phyloP scores from a whole-genome alignment of 2,329 filamentous ascomycete species.

The Fusarium euwallaceae region DNA sequence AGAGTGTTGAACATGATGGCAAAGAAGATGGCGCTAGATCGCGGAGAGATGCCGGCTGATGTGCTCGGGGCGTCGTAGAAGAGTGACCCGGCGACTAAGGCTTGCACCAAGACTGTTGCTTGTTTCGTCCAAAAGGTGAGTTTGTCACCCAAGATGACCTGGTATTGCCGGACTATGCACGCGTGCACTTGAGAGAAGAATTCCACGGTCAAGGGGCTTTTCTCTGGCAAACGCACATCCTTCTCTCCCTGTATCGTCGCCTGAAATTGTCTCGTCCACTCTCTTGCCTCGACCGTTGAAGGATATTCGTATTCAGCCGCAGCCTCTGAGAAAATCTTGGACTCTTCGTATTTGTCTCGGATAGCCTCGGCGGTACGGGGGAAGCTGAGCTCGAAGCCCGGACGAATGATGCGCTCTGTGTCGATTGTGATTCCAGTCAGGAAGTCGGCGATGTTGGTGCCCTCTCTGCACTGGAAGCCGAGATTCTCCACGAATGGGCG shows the following conservation, averaged over 20 bases:
- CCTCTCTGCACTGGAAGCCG: neutral
- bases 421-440: neutral
- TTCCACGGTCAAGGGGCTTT: neutral
- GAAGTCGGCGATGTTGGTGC: neutral
- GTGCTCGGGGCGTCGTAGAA: neutral
- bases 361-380: neutral
- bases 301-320: neutral
- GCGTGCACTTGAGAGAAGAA: neutral
- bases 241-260: neutral
- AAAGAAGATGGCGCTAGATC: neutral
- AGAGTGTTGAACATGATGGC: neutral
- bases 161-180: neutral
- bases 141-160: neutral
- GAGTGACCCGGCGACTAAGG: neutral
- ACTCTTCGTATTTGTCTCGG: neutral
- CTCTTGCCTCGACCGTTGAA: neutral
- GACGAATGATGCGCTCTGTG: neutral
- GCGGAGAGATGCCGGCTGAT: neutral
- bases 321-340: neutral
- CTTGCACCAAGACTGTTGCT: neutral
- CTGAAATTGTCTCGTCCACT: neutral
- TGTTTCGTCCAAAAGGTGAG: neutral
- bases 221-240: neutral
- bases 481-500: neutral
- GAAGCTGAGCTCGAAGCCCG: neutral